Conservation (phyloP, 805 yeast genomes). For the Scheffersomyces ergatensis region DNA sequence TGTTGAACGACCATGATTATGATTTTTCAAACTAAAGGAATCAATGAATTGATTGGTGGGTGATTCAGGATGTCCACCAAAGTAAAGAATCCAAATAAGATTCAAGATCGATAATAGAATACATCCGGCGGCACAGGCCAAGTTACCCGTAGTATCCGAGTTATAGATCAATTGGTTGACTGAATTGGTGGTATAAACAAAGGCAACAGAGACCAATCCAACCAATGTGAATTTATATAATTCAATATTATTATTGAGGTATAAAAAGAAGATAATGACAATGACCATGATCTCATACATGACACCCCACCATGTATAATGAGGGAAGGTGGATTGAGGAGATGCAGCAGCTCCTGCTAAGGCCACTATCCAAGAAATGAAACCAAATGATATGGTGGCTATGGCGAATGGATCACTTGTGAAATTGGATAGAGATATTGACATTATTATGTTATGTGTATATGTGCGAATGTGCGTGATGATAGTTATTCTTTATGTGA, state of each 20-base stretch:
- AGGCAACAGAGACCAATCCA: constrained; percentile 64
- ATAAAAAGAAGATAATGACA: constrained; percentile 48
- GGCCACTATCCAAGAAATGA: constrained; percentile 82
- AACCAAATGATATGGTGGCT: constrained; percentile 71
- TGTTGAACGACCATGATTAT: constrained; percentile 17
- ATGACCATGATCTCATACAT: constrained; percentile 71
- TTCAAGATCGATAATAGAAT: constrained; percentile 80
- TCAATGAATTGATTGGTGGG: constrained; percentile 83
- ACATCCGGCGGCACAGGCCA: constrained; percentile 92
- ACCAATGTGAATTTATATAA: constrained; percentile 61
- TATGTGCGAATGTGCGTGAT: too few relatives aligned
- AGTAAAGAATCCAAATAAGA: constrained; percentile 81
- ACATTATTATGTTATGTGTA: too few relatives aligned
- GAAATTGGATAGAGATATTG: constrained; percentile 46
- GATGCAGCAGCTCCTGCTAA: constrained; percentile 75
- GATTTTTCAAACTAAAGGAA: constrained; percentile 64
- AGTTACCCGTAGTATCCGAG: constrained; percentile 55
- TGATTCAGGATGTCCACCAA: constrained; percentile 88
- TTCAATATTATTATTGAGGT: constrained; percentile 61
- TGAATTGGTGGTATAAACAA: constrained; percentile 81
- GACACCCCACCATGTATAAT: constrained; percentile 95
- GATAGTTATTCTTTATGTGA: too few relatives aligned
- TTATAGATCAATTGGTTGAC: constrained; percentile 75
- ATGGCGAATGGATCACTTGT: constrained; percentile 86
- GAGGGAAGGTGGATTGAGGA: constrained; percentile 52